A percentile compares a stretch with the other conserved stretches of the same genome.
Evolutionary conservation across 2,329 filamentous ascomycete genomes (phyloP).

Genomic region (Exophiala sp.): DNA sequence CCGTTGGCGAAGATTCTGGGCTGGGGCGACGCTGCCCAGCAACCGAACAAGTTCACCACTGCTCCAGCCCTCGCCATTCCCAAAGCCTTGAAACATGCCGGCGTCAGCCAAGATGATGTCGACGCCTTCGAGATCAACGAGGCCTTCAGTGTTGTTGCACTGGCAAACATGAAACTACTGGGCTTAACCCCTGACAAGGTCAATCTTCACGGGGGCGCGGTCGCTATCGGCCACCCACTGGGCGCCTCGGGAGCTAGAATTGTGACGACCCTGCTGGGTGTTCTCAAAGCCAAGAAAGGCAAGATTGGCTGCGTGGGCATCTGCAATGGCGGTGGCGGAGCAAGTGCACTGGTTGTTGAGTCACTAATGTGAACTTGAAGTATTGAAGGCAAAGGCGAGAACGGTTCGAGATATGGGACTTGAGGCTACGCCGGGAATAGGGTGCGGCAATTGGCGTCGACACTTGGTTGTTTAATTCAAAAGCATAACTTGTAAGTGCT

Average conservation of each 20-base stretch:
- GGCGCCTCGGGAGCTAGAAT: conserved; percentile 93
- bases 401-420: neutral
- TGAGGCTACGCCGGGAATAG: neutral
- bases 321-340: conserved; percentile 96
- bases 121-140: conserved; percentile 99
- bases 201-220: conserved; percentile 90
- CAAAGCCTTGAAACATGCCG: conserved; percentile 94
- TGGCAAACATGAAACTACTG: conserved; percentile 93
- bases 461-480: neutral
- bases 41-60: conserved; percentile 92
- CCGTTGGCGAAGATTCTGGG: conserved; percentile 94
- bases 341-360: conserved; percentile 89
- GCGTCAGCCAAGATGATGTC: conserved; percentile 67
- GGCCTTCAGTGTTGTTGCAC: conserved; percentile 92
- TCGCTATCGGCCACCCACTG: conserved; percentile 91
- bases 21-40: conserved; percentile 90
- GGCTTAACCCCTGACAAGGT: conserved; percentile 74
- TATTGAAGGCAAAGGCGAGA: neutral
- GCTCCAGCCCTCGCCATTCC: conserved; percentile 89
- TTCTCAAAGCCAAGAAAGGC: conserved; percentile 81
- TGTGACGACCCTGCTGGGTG: conserved; percentile 79
- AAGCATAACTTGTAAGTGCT: neutral
- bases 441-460: neutral
- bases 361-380: conserved; percentile 35
- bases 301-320: conserved; percentile 94